Conservation (phyloP, 257 asterid genomes). For the Jasminum sambac region DNA sequence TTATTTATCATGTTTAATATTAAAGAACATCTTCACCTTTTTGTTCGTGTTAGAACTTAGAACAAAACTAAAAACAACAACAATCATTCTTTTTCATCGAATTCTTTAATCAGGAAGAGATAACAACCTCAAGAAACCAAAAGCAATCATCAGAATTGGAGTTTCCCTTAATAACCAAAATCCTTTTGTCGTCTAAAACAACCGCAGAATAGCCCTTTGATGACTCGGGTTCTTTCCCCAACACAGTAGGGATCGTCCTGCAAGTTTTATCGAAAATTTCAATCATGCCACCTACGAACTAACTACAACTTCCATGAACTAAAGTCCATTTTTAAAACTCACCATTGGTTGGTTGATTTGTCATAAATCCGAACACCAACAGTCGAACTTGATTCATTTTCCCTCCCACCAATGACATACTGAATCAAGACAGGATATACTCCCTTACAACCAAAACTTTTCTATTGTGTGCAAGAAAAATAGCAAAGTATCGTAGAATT, state of each 20-base stretch:
- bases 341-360: slow-evolving; percentile 61
- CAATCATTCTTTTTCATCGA: background rate
- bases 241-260: slow-evolving; percentile 65
- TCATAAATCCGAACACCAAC: slow-evolving; percentile 52
- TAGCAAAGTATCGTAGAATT: slow-evolving; percentile 6
- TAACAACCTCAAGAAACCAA: slow-evolving; percentile 94
- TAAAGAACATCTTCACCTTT: background rate
- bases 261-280: slow-evolving; percentile 15
- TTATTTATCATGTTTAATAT: background rate
- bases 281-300: slow-evolving; percentile 14
- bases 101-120: background rate
- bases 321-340: slow-evolving; percentile 15
- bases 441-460: slow-evolving; percentile 24
- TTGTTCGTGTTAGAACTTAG: background rate
- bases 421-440: slow-evolving; percentile 36
- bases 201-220: slow-evolving; percentile 67
- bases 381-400: slow-evolving; percentile 38
- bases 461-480: slow-evolving; percentile 15
- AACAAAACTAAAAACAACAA: too few relatives aligned
- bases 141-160: slow-evolving; percentile 64
- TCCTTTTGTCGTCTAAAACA: slow-evolving; percentile 59
- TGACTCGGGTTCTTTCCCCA: slow-evolving; percentile 73
- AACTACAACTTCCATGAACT: slow-evolving; percentile 8
- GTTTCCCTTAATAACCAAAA: slow-evolving; percentile 60
- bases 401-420: slow-evolving; percentile 64